phyloP scores from a whole-genome alignment of 2,329 filamentous ascomycete genomes.

The Claviceps spartinae region DNA sequence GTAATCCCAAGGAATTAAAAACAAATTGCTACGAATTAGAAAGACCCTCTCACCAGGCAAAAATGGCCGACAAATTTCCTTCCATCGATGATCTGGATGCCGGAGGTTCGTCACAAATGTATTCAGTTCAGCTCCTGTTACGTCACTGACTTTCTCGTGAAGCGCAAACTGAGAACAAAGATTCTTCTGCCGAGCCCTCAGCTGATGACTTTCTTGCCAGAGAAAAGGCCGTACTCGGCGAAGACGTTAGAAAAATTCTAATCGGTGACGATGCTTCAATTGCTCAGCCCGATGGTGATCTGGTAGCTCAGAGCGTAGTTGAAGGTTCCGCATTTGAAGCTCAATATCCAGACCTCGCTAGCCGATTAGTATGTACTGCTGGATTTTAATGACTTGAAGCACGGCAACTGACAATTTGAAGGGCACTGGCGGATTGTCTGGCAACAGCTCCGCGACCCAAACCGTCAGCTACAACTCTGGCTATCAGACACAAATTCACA shows the following conservation, averaged over 20 bases:
- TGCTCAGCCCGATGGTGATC: constrained; percentile 52
- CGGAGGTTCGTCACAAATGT: constrained; percentile 32
- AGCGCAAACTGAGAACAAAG: constrained; percentile 57
- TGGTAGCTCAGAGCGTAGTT: constrained; percentile 54
- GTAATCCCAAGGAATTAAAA: background rate
- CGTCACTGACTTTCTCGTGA: constrained; percentile 8
- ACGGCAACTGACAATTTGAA: constrained; percentile 7
- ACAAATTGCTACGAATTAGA: background rate
- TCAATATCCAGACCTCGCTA: constrained; percentile 71
- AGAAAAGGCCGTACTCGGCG: constrained; percentile 80
- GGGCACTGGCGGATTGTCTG: constrained; percentile 18
- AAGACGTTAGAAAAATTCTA: constrained; percentile 84
- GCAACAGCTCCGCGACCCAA: constrained; percentile 47
- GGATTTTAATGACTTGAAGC: too few relatives aligned
- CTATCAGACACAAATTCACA: constrained; percentile 40
- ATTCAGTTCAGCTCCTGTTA: constrained; percentile 11
- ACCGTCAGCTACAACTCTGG: constrained; percentile 50
- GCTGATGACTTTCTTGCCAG: constrained; percentile 79
- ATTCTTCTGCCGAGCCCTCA: constrained; percentile 43
- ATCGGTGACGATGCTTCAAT: constrained; percentile 58
- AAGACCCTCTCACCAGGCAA: constrained; percentile 9
- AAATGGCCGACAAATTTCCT: constrained; percentile 68
- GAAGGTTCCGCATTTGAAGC: constrained; percentile 56
- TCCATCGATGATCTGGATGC: constrained; percentile 67
- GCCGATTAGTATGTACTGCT: constrained; percentile 18